Base-by-base conservation (phyloP, 768 basidiomycete species). In the Lepiota venenata region DNA sequence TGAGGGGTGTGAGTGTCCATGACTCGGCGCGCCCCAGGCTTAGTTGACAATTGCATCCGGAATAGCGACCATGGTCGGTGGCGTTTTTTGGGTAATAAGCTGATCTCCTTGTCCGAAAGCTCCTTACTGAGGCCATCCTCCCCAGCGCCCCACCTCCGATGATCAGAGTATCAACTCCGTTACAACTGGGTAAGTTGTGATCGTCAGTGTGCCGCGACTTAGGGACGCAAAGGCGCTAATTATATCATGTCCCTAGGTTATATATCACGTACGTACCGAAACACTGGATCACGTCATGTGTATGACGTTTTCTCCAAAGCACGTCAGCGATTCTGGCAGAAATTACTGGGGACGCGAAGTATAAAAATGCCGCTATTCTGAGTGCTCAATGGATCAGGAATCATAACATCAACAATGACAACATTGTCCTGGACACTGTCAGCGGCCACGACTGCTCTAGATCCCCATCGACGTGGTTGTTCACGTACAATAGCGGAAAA, bases 401-500 rank as follows among this genome's bases (percentile, higher is more conserved):
- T 6, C 73, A 72, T 52, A 78, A 81, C 50, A 66, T 77, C 58
- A 76, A 76, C 56, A 54, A 64, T 10, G 60, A 69, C 42, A 58
- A 71, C 47, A 69, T 82, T 14, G 69, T 78, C 4, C 67, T 82
- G 8, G 80, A 82, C 62, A 73, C 74, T 12, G 71, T 81, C 46
- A 65, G 74, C 53, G 79, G 66, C 9, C 64, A 70, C 22, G 73
- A 81, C 52, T 82, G 80, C 63, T 68, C 73, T 1, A 66, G 75
- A 29, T 76, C 78, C 0, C 71, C 78, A 2, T 60, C 73, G 2
- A 69, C 56, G 3, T 80, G 76, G 74, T 44, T 80, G 4, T 82
- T 80, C 63, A 81, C 80, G 0, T 81, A 82, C 57, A 82, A 82
- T 55, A 74, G 68, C 25, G 80, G 81, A 25, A 82, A 82, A 54